Base-by-base conservation (phyloP, 2,329 filamentous ascomycete species). In the Chlorencoelia australis region DNA sequence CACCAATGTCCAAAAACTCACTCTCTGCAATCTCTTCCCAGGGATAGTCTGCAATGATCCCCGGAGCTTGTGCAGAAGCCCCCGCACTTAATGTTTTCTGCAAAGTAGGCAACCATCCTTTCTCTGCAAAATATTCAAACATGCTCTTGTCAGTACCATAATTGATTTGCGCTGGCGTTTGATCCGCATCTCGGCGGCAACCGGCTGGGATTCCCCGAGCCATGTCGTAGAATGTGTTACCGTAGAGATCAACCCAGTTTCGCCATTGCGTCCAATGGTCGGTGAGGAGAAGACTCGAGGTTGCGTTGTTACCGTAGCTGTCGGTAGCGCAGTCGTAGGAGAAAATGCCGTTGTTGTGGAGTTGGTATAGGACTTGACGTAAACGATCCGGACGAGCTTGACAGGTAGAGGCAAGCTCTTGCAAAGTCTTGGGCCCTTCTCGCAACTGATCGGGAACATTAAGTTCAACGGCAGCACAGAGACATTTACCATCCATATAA, bases 181-280 rank as follows among this genome's bases (percentile, higher is more conserved):
- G 52, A 1, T 30, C 43, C 7, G 42, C 41, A 7, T 45, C 54
- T 6, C 35, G 35, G 3, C 36, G 33, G 11, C 54, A 14, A 1
- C 59, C 46, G 1, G 34, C 44, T 0, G 62, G 64, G 19, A 66
- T 61, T 4, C 61, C 59, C 3, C 55, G 47, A 0, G 61, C 59
- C 24, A 64, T 60, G 40, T 66, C 60, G 47, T 64, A 67, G 47
- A 64, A 65, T 33, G 63, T 46, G 39, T 59, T 61, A 5, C 59
- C 62, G 40, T 66, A 65, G 2, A 66, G 52, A 2, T 56, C 49
- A 2, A 62, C 61, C 64, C 64, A 66, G 40, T 57, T 57, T 14
- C 50, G 57, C 64, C 63, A 67, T 43, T 64, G 59, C 0, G 60
- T 65, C 62, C 62, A 66, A 43, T 67, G 62, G 33, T 58, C 48